Percentiles rank a stretch among this genome's conserved stretches.
phyloP scores from a whole-genome alignment of 495 filamentous ascomycete genomes.

The Hypoxylon lienhwacheense region DNA sequence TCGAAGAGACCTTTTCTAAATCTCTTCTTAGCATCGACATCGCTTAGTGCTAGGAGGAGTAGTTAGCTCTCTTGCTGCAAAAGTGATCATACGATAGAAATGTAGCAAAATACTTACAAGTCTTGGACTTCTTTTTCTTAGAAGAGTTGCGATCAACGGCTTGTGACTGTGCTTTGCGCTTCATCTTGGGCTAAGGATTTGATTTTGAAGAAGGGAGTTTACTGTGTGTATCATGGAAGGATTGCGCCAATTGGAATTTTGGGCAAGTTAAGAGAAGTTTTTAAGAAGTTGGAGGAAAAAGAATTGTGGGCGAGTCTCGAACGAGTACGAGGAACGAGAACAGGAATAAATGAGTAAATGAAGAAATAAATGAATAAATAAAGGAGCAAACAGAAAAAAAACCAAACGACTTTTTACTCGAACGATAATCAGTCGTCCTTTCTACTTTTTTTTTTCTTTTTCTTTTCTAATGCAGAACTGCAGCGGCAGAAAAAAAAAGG shows the following conservation, averaged over 20 bases:
- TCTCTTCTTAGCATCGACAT: slow-evolving; percentile 50
- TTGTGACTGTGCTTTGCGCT: slow-evolving; percentile 51
- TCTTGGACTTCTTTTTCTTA: slow-evolving; percentile 53
- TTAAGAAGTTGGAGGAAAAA: neutral
- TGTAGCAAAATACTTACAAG: slow-evolving; percentile 38
- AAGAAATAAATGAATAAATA: neutral
- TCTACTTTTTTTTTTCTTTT: neutral
- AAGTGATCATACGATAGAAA: slow-evolving; percentile 29
- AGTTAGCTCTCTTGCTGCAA: slow-evolving; percentile 16
- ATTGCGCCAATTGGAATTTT: neutral
- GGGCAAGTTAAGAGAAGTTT: neutral
- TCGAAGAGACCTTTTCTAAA: slow-evolving; percentile 83
- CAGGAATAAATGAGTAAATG: too few species aligned
- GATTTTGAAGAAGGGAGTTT: too few species aligned
- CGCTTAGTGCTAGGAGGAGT: slow-evolving; percentile 43
- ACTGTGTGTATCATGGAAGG: slow-evolving; percentile 24
- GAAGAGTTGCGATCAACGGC: slow-evolving; percentile 40
- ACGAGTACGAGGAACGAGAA: too few species aligned
- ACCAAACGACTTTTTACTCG: slow-evolving; percentile 4
- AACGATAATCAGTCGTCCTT: slow-evolving; percentile 8
- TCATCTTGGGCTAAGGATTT: slow-evolving; percentile 49
- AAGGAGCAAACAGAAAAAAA: slow-evolving; percentile 4
- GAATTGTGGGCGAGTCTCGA: too few species aligned
- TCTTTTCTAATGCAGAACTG: slow-evolving; percentile 10
- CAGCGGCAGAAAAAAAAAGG: slow-evolving; percentile 27